phyloP scores from a whole-genome alignment of 768 basidiomycete genomes.

The Agrocybe praecox region DNA sequence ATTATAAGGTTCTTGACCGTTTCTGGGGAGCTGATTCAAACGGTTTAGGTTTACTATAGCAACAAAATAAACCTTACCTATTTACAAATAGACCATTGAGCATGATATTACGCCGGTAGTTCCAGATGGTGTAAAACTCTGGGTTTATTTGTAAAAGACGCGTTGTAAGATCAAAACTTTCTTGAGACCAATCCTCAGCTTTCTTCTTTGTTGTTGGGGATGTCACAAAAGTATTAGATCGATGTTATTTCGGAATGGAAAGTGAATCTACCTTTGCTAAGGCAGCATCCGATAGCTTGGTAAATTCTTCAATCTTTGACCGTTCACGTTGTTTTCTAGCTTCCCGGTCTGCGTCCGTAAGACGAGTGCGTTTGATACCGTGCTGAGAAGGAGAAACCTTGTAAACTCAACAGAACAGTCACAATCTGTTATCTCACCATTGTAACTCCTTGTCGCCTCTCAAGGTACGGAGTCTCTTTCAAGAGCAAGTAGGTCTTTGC shows the following conservation, averaged over 20 bases:
- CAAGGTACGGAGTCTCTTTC: too few species aligned
- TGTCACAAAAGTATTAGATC: neutral
- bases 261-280: slow-evolving; percentile 53
- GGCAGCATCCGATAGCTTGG: slow-evolving; percentile 62
- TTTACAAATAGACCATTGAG: slow-evolving; percentile 67
- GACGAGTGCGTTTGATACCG: slow-evolving; percentile 63
- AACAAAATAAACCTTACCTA: slow-evolving; percentile 44
- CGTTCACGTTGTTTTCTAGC: slow-evolving; percentile 72
- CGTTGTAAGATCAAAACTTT: slow-evolving; percentile 80
- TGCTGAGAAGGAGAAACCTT: slow-evolving; percentile 47
- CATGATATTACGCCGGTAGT: slow-evolving; percentile 85
- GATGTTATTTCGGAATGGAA: too few species aligned
- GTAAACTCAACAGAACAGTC: neutral
- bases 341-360: slow-evolving; percentile 61
- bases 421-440: slow-evolving; percentile 5
- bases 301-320: slow-evolving; percentile 77
- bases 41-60: slow-evolving; percentile 11
- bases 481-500: too few species aligned
- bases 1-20: slow-evolving; percentile 65
- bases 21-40: slow-evolving; percentile 52
- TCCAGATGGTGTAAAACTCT: slow-evolving; percentile 97
- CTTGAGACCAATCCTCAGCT: slow-evolving; percentile 63
- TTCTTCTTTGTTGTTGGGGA: slow-evolving; percentile 58
- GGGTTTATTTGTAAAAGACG: slow-evolving; percentile 83
- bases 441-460: neutral